Evolutionary conservation across 2,329 filamentous ascomycete species (phyloP).

Genomic region (Trichoderma aggressivum): DNA sequence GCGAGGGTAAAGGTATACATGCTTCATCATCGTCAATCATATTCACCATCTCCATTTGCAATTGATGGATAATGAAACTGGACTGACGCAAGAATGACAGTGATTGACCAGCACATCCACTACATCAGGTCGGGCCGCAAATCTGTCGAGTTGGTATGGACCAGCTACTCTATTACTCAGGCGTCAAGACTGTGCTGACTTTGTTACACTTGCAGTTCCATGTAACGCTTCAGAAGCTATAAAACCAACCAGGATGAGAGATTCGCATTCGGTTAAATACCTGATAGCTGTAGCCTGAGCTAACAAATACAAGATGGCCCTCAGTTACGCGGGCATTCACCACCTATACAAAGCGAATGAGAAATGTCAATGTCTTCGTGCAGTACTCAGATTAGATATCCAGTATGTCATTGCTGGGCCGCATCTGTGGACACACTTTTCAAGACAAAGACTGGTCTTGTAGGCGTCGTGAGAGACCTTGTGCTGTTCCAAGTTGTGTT

Average conservation of each 20-base stretch:
- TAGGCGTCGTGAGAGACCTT: not conserved
- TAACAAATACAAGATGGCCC: not conserved
- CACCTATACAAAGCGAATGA: not conserved
- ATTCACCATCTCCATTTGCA: not conserved
- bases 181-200: not conserved
- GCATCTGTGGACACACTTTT: not conserved
- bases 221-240: conserved; percentile 23
- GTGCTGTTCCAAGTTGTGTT: no score
- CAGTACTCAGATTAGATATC: not conserved
- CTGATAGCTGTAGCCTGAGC: not conserved
- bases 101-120: conserved; percentile 36
- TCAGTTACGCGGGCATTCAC: not conserved
- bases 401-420: not conserved
- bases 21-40: not conserved
- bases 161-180: not conserved
- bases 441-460: not conserved
- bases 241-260: not conserved
- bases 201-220: conserved; percentile 28
- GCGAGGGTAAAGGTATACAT: conserved; percentile 30
- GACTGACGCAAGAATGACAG: conserved; percentile 22
- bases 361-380: not conserved
- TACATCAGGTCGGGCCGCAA: conserved; percentile 31
- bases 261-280: not conserved
- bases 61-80: not conserved
- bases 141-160: conserved; percentile 31